phyloP scores from a whole-genome alignment of 208 protist species.

The Lotmaria passim region DNA sequence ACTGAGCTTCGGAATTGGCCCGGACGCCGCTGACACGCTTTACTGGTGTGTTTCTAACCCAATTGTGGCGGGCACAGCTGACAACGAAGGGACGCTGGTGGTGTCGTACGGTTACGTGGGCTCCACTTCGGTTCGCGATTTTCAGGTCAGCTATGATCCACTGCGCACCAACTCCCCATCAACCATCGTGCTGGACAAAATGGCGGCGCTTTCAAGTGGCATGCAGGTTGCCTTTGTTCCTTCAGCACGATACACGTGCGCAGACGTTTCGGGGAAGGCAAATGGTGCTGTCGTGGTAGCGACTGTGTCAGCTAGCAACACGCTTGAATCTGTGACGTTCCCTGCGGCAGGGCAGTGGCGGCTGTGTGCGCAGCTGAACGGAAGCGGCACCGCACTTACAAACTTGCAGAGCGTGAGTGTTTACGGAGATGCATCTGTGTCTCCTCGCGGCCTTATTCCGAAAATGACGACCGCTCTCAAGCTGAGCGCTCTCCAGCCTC shows the following conservation, averaged over 20 bases:
- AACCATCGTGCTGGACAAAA: not conserved
- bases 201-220: not conserved
- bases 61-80: not conserved
- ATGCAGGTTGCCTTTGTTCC: slow-evolving; percentile 1
- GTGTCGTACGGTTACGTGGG: not conserved
- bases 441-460: not conserved
- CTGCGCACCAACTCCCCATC: not conserved
- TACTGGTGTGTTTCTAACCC: slow-evolving; percentile 16
- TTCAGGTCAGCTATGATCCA: slow-evolving; percentile 1
- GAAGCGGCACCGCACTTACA: not conserved
- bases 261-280: not conserved
- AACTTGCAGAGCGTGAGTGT: slow-evolving; percentile 2
- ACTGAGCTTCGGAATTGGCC: not conserved
- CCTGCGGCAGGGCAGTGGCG: slow-evolving; percentile 1
- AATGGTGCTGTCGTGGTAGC: not conserved
- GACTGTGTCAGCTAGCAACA: slow-evolving; percentile 2
- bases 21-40: not conserved
- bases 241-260: not conserved
- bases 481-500: not conserved
- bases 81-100: not conserved
- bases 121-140: not conserved
- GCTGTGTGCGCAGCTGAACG: not conserved
- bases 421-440: slow-evolving; percentile 8
- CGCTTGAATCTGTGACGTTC: not conserved
- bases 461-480: not conserved